Evolutionary conservation across 768 basidiomycete species (phyloP).

Genomic region (Xanthoconium stramineum): DNA sequence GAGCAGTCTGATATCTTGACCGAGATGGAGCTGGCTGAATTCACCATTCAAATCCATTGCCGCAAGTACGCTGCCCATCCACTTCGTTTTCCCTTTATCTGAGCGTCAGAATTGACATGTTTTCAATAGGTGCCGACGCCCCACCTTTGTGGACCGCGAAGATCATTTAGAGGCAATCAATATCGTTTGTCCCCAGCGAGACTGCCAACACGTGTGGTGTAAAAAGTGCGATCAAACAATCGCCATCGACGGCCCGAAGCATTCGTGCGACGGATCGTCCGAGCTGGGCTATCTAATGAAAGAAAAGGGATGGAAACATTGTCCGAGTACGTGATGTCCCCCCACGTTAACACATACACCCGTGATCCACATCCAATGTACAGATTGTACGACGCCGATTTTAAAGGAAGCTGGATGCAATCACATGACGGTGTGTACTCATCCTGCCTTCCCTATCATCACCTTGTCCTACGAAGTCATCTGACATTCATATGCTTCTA

Average conservation of each 20-base stretch:
- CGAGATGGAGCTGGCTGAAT: conserved; percentile 45
- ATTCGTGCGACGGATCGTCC: conserved; percentile 57
- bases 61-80: conserved; percentile 38
- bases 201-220: conserved; percentile 57
- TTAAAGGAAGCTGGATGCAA: conserved; percentile 53
- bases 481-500: neutral
- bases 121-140: conserved; percentile 43
- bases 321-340: conserved; percentile 45
- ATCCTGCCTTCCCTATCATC: neutral
- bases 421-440: conserved; percentile 48
- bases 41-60: conserved; percentile 47
- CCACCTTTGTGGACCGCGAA: conserved; percentile 47
- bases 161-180: conserved; percentile 41
- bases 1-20: conserved; percentile 39
- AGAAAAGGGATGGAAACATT: conserved; percentile 59
- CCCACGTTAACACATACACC: neutral
- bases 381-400: conserved; percentile 48
- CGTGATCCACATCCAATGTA: neutral
- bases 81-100: neutral
- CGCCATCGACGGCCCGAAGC: conserved; percentile 35
- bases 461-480: neutral
- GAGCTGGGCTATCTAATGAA: conserved; percentile 54
- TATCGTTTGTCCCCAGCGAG: conserved; percentile 47
- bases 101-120: neutral
- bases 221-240: conserved; percentile 51